These are phyloP conservation scores for Monilinia aucupariae DNA, from an alignment of 2,329 filamentous ascomycete genomes.

Conservation along the genomic window DNA sequence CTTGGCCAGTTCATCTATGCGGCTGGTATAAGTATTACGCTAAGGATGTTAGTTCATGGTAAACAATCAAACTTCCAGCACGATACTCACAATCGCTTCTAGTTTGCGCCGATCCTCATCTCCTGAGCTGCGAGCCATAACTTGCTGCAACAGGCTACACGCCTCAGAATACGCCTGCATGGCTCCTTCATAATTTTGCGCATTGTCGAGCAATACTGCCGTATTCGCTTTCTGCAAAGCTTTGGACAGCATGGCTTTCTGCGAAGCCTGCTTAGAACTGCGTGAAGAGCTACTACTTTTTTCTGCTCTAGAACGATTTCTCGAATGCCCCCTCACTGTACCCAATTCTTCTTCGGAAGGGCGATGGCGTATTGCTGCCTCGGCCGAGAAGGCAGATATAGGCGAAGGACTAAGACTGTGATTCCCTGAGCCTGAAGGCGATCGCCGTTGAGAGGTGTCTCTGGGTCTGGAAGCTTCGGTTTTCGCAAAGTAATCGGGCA, in stretches of 20 bases:
- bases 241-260: slow-evolving; percentile 95
- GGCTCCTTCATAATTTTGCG: slow-evolving; percentile 87
- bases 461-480: slow-evolving; percentile 27
- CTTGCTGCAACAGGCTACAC: slow-evolving; percentile 79
- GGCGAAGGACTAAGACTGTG: slow-evolving; percentile 24
- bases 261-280: slow-evolving; percentile 52
- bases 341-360: slow-evolving; percentile 19
- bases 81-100: slow-evolving; percentile 75
- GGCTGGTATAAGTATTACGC: slow-evolving; percentile 83
- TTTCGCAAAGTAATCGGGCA: slow-evolving; percentile 33
- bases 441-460: slow-evolving; percentile 27
- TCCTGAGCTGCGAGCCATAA: slow-evolving; percentile 76
- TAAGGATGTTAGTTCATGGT: slow-evolving; percentile 37
- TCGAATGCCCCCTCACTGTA: slow-evolving; percentile 38
- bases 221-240: slow-evolving; percentile 94
- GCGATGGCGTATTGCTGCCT: slow-evolving; percentile 11
- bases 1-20: slow-evolving; percentile 79
- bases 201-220: slow-evolving; percentile 92
- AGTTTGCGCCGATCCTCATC: slow-evolving; percentile 86
- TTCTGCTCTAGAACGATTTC: slow-evolving; percentile 43
- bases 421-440: slow-evolving; percentile 24
- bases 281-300: slow-evolving; percentile 42
- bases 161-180: slow-evolving; percentile 88
- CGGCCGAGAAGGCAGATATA: slow-evolving; percentile 18
- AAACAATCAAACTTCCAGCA: not conserved